Base-by-base conservation (phyloP, 768 basidiomycete species). In the Tulasnella sp. region DNA sequence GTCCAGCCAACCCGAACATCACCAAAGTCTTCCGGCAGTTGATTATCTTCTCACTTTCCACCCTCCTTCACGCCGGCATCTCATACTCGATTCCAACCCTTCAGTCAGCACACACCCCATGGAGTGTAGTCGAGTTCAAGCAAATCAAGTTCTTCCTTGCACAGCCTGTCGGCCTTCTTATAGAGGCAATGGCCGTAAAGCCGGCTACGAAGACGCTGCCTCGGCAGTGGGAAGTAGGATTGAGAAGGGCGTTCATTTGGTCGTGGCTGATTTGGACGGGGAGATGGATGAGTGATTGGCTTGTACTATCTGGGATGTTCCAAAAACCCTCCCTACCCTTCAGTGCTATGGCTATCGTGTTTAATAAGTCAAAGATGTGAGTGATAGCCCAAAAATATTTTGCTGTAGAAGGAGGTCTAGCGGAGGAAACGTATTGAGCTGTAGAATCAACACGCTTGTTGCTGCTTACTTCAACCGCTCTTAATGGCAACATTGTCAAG, bases 101-200 rank as follows among this genome's bases (percentile, higher is more conserved):
- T 21, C 49, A 19, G 24, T 49, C 43, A 5, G 17, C 19, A n/a
- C 44, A 15, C 11, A 19, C 55, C 4, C n/a, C 21, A 5, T 9
- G 5, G 12, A 58, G 46, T 49, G 43, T 44, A 17, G 34, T 24
- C 38, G 1, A 62, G 38, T 27, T 59, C 15, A 8, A 5, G 3
- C 57, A 27, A 12, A 27, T 29, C 22, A 19, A 8, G 19, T 61
- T 61, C 31, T 61, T 60, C 44, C 60, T 60, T 19, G 10, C 29
- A 27, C 60, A 61, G 41, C 60, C 60, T 8, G 5, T 61, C 19
- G 60, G 60, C 8, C 5, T 60, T 8, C 22, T 59, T n/a, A 29
- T 60, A 10, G 59, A 60, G 38, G 8, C 7, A 11, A 19, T 42
- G 15, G n/a, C 30, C 58, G 29, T 60, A 7, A 4, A 21, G 12